Evolutionary conservation across 495 filamentous ascomycete genomes (phyloP).

Genomic region (Glarea lozoyensis): DNA sequence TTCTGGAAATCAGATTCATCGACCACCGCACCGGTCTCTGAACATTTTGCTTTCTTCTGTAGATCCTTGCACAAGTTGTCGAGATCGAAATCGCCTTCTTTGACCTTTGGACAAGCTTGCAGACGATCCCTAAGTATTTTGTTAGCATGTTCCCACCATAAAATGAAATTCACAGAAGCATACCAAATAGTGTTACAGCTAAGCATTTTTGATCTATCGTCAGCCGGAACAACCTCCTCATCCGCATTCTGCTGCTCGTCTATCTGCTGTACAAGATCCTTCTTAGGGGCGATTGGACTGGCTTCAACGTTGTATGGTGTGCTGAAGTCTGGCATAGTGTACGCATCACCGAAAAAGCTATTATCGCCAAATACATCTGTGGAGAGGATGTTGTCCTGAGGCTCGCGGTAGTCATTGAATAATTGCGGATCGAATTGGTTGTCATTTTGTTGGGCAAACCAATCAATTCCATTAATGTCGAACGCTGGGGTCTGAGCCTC

Average conservation of each 20-base stretch:
- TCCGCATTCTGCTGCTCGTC: slow-evolving; percentile 59
- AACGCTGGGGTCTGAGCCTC: slow-evolving; percentile 21
- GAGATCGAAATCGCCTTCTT: slow-evolving; percentile 82
- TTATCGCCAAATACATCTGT: slow-evolving; percentile 54
- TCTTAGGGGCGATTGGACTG: slow-evolving; percentile 44
- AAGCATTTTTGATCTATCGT: slow-evolving; percentile 58
- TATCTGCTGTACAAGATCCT: slow-evolving; percentile 63
- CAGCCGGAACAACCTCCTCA: slow-evolving; percentile 56
- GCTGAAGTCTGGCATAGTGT: slow-evolving; percentile 64
- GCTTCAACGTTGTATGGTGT: slow-evolving; percentile 64
- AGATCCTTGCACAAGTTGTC: slow-evolving; percentile 88
- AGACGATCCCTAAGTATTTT: slow-evolving; percentile 69
- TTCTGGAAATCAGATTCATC: slow-evolving; percentile 80
- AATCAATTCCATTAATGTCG: slow-evolving; percentile 51
- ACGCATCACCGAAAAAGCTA: slow-evolving; percentile 87
- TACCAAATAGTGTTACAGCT: slow-evolving; percentile 93
- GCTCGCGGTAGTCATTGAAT: slow-evolving; percentile 90
- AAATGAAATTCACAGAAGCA: slow-evolving; percentile 20
- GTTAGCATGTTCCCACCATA: slow-evolving; percentile 8
- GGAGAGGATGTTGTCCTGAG: slow-evolving; percentile 62
- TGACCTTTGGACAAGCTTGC: slow-evolving; percentile 77
- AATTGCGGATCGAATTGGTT: slow-evolving; percentile 86
- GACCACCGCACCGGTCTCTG: slow-evolving; percentile 85
- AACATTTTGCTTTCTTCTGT: slow-evolving; percentile 94
- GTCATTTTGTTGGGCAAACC: slow-evolving; percentile 74